Percentiles rank a stretch among this genome's conserved stretches.
Evolutionary conservation across 352 stramenopile genomes (phyloP).

Genomic region (Aphanomyces cochlioides): DNA sequence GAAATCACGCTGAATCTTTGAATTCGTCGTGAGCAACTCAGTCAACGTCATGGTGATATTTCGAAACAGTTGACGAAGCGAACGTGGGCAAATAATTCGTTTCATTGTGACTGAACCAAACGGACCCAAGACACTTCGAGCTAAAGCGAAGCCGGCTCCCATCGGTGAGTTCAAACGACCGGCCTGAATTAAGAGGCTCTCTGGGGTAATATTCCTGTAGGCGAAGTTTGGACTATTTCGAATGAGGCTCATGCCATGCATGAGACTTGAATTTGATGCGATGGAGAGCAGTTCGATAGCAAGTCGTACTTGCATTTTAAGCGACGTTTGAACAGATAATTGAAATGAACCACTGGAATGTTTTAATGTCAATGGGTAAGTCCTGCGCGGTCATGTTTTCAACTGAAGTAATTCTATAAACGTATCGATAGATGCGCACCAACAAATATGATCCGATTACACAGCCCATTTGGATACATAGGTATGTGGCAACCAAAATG

Average conservation of each 20-base stretch:
- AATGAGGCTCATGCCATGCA: background rate
- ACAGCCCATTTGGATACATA: too few species aligned
- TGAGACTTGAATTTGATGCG: background rate
- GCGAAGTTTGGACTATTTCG: constrained; percentile 8
- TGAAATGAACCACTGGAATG: constrained; percentile 20
- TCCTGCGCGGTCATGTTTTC: too few species aligned
- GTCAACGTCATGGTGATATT: background rate
- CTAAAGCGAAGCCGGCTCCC: background rate
- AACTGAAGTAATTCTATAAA: too few species aligned
- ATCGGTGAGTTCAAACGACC: background rate
- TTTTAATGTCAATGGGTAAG: constrained; percentile 13
- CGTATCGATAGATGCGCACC: too few species aligned
- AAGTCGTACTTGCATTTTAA: constrained; percentile 20
- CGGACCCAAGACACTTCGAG: background rate
- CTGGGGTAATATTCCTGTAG: background rate
- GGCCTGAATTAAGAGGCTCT: background rate
- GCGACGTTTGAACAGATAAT: background rate
- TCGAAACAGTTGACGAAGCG: constrained; percentile 5
- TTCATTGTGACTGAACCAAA: constrained; percentile 9
- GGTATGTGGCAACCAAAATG: too few species aligned
- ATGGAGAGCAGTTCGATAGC: constrained; percentile 13
- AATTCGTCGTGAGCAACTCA: background rate
- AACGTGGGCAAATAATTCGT: background rate
- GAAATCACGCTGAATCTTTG: background rate
- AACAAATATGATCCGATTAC: too few species aligned